A percentile compares a stretch with the other conserved stretches of the same genome.
phyloP scores from a whole-genome alignment of 306 rosid genomes.

The Fragaria vesca region DNA sequence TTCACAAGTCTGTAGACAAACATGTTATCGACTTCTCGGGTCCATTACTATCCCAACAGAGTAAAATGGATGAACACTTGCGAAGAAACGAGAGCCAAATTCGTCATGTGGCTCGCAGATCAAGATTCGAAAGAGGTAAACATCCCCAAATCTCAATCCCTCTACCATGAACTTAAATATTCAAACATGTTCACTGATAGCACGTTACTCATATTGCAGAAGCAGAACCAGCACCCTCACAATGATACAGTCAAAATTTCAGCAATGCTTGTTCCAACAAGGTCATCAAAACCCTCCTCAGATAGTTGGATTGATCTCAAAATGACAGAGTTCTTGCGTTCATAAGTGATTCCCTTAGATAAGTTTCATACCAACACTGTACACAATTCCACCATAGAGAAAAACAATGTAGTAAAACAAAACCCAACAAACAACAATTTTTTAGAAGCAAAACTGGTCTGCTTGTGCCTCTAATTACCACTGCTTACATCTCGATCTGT shows the following conservation, averaged over 20 bases:
- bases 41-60: conserved; percentile 35
- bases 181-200: neutral
- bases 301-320: neutral
- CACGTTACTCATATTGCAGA: conserved; percentile 1
- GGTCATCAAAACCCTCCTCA: neutral
- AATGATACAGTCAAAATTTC: neutral
- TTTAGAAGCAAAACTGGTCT: neutral
- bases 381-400: neutral
- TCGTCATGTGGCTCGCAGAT: conserved; percentile 51
- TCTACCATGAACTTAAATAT: neutral
- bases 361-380: neutral
- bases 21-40: conserved; percentile 46
- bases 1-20: conserved; percentile 25
- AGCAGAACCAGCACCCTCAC: neutral
- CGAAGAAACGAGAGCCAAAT: conserved; percentile 49
- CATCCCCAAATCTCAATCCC: neutral
- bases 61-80: conserved; percentile 45
- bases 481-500: neutral
- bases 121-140: conserved; percentile 88
- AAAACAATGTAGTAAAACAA: neutral
- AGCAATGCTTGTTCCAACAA: neutral
- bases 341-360: neutral
- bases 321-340: neutral
- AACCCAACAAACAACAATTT: conserved; percentile 11
- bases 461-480: neutral